Conservation (phyloP, 2,329 filamentous ascomycete genomes). For the Ophiostoma ulmi region DNA sequence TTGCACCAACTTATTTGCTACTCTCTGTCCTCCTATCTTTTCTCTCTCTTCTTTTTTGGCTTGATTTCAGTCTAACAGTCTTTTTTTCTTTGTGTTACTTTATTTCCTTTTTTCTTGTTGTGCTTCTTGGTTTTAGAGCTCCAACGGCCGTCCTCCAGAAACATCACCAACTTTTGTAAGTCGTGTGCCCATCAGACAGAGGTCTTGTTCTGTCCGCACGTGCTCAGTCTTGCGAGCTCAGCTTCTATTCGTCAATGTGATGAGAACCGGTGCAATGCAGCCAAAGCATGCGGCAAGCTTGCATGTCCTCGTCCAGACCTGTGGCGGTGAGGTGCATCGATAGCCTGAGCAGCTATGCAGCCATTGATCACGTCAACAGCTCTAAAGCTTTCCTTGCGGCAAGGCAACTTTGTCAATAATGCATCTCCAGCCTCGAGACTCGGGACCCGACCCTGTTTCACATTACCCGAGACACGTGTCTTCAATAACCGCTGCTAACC, state of each 20-base stretch:
- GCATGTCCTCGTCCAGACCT: not conserved
- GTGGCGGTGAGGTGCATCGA: slow-evolving; percentile 18
- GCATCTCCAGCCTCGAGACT: not conserved
- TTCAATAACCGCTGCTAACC: not conserved
- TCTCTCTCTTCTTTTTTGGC: not conserved
- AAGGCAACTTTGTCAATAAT: not conserved
- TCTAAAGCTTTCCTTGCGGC: not conserved
- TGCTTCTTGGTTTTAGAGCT: slow-evolving; percentile 7
- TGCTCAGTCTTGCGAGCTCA: too few species aligned
- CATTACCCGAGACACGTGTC: not conserved
- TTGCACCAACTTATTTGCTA: not conserved
- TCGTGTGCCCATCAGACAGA: not conserved
- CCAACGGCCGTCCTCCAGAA: not conserved
- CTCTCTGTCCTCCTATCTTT: not conserved
- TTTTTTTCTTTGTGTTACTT: not conserved
- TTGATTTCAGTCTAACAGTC: not conserved
- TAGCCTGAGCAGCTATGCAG: not conserved
- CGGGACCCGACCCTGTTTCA: not conserved
- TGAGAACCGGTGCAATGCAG: not conserved
- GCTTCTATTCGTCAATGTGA: not conserved
- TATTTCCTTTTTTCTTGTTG: not conserved
- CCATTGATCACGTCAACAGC: slow-evolving; percentile 2
- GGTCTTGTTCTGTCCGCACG: not conserved
- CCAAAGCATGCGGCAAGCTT: not conserved
- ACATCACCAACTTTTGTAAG: slow-evolving; percentile 16